Percentiles rank a stretch among this genome's conserved stretches.
phyloP scores from a whole-genome alignment of 805 yeast species.

The Cyberlindnera lachancei region DNA sequence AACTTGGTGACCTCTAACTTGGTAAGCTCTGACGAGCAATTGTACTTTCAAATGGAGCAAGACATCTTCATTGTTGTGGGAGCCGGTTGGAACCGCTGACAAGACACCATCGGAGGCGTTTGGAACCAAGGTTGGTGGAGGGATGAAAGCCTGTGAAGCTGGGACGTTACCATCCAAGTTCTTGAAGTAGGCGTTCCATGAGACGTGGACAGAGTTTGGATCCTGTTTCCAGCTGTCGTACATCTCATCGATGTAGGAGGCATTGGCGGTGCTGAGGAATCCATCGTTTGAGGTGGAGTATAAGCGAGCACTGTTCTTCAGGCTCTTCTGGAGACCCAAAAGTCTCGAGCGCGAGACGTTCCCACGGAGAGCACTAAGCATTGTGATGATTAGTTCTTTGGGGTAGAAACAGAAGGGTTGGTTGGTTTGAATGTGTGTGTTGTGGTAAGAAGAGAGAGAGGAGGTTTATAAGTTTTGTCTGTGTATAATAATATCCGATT shows the following conservation, averaged over 20 bases:
- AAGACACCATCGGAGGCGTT: conserved; percentile 73
- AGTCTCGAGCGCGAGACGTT: conserved; percentile 19
- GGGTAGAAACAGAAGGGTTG: no score
- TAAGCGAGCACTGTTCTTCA: conserved; percentile 7
- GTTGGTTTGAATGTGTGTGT: neutral
- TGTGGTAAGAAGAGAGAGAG: neutral
- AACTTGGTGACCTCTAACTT: conserved; percentile 95
- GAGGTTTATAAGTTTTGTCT: neutral
- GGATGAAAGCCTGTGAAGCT: conserved; percentile 68
- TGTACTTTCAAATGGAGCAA: conserved; percentile 90
- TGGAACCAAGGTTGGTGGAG: conserved; percentile 90
- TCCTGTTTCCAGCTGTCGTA: conserved; percentile 89
- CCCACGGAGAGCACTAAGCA: conserved; percentile 22
- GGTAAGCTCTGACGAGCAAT: conserved; percentile 94
- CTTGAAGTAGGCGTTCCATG: conserved; percentile 96
- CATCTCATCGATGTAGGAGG: conserved; percentile 96
- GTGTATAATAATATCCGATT: no score
- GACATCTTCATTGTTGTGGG: conserved; percentile 42
- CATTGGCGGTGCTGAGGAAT: conserved; percentile 77
- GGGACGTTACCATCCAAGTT: conserved; percentile 71
- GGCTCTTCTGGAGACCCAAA: conserved; percentile 4
- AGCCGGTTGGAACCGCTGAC: conserved; percentile 45
- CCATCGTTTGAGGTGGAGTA: conserved; percentile 40
- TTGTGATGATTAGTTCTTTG: conserved; percentile 3
- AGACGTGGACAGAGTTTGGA: conserved; percentile 84